Conservation (phyloP, 228 moss, liverwort and hornwort genomes). For the Sphagnum fallax region DNA sequence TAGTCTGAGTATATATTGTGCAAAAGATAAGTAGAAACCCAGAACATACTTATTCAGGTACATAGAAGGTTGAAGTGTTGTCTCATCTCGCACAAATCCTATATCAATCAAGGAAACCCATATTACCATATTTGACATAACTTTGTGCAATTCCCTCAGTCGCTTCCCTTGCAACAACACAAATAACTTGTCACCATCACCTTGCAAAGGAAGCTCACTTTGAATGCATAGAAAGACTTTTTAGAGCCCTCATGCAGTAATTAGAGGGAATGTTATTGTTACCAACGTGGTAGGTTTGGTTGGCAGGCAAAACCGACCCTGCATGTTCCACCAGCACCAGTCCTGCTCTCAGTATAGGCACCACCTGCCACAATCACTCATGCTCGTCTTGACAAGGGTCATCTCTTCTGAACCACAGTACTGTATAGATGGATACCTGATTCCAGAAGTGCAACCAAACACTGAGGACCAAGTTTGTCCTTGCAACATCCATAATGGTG, state of each 20-base stretch:
- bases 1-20: neutral
- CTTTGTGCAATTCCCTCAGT: neutral
- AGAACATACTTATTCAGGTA: conserved; percentile 85
- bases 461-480: no score
- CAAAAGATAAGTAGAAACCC: neutral
- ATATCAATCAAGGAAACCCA: conserved; percentile 2
- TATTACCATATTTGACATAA: neutral
- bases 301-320: conserved; percentile 64
- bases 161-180: neutral
- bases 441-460: no score
- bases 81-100: conserved; percentile 87
- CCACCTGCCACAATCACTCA: conserved; percentile 38
- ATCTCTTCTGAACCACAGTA: neutral
- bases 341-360: conserved; percentile 88
- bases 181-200: neutral
- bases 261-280: neutral
- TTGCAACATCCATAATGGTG: no score
- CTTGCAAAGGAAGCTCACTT: no score
- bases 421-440: no score
- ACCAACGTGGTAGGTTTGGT: conserved; percentile 88
- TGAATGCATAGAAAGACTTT: no score
- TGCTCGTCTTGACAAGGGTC: neutral
- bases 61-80: conserved; percentile 63
- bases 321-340: conserved; percentile 78
- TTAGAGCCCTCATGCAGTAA: no score